Evolutionary conservation across 169 alveolate species (phyloP).

Genomic region (Plasmodium ovale): DNA sequence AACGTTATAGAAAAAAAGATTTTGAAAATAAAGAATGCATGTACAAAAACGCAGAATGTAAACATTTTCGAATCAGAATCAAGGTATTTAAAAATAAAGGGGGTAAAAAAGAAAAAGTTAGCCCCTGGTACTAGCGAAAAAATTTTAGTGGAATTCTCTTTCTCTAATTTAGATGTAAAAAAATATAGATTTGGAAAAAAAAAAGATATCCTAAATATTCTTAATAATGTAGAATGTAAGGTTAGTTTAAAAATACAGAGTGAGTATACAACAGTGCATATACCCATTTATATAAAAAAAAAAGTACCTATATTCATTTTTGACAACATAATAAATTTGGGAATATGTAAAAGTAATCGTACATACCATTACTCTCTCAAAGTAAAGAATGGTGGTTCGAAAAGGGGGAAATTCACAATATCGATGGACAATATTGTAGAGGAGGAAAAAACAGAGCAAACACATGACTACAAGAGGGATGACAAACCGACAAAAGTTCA

Average conservation of each 20-base stretch:
- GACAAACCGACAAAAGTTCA: neutral
- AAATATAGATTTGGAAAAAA: constrained; percentile 11
- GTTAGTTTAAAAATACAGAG: constrained; percentile 19
- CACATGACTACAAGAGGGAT: neutral
- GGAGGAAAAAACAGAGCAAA: neutral
- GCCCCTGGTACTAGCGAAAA: constrained; percentile 67
- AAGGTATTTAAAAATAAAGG: constrained; percentile 50
- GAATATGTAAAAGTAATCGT: constrained; percentile 33
- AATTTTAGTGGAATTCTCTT: constrained; percentile 47
- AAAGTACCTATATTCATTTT: constrained; percentile 31
- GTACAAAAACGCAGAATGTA: constrained; percentile 52
- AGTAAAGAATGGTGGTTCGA: constrained; percentile 48
- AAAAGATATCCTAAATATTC: constrained; percentile 1
- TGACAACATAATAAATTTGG: constrained; percentile 36
- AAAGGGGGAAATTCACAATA: constrained; percentile 20
- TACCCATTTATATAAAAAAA: constrained; percentile 64
- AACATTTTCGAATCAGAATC: constrained; percentile 48
- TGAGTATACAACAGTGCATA: constrained; percentile 30
- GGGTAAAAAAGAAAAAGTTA: constrained; percentile 45
- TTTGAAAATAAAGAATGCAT: constrained; percentile 42
- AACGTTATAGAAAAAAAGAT: constrained; percentile 42
- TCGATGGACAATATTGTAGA: neutral
- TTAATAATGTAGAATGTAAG: constrained; percentile 35
- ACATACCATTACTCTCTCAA: constrained; percentile 19
- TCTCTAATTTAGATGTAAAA: constrained; percentile 29